Evolutionary conservation across 2,329 filamentous ascomycete genomes (phyloP), one percentile per base, ranked within the genome.

Genomic region (Alternaria ventricosa): DNA sequence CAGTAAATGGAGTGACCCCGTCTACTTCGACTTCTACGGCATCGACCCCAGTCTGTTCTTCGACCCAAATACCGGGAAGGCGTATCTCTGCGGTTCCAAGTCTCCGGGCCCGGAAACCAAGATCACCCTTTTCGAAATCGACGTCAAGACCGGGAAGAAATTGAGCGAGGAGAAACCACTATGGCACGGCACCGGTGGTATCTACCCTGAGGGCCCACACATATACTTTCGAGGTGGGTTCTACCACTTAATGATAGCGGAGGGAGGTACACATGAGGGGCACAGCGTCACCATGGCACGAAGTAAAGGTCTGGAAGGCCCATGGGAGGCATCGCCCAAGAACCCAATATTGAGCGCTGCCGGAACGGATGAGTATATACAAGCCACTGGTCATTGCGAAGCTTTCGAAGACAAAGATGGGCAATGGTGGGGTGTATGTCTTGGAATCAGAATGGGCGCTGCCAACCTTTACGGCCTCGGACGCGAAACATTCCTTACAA

Each of bases 201-300:
- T 66, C 10, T 65, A 61, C 20, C 72, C 78, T 2, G 78, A 81
- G 55, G 78, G 78, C 1, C 78, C 79, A 3, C 78, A 80, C 49
- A 68, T 80, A 9, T 79, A 79, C 62, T 63, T 66, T 20, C 75
- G 73, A 46, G 69, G 78, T 55, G 75, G 64, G 4, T 76, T 69
- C 12, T 79, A 78, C 54, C 80, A 79, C 47, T 65, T 80, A 1
- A 54, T 80, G 57, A 69, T 78, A 33, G 76, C 77, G 0, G 75
- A 80, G 65, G 79, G 77, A 20, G 70, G 65, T 25, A 68, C 64
- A 15, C 64, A 62, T 46, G 55, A 65, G 54, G 57, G 56, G 20
- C 66, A 67, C 9, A 57, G 50, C 18, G 53, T 65, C 13, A 64
- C 60, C 12, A 69, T 69, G 43, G 66, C 68, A 18, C 57, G 68